Evolutionary conservation across 441 rosid genomes (phyloP).

Genomic region (Brassica hybrid): DNA sequence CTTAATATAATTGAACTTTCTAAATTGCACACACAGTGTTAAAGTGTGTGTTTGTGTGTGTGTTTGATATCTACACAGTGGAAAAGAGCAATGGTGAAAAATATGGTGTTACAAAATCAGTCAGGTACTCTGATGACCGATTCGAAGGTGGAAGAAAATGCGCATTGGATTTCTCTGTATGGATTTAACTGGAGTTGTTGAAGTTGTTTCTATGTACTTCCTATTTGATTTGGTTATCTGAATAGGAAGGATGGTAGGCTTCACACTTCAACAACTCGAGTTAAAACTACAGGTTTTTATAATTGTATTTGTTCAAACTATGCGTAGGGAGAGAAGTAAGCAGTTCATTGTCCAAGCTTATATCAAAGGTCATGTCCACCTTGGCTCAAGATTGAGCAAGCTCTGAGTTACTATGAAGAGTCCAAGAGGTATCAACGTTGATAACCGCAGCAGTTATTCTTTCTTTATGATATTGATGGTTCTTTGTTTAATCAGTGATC

Average conservation of each 20-base stretch:
- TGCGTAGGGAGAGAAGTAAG: background rate
- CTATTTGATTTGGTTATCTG: background rate
- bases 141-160: background rate
- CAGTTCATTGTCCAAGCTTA: background rate
- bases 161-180: background rate
- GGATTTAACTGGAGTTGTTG: background rate
- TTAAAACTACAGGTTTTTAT: background rate
- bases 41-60: background rate
- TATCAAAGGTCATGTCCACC: background rate
- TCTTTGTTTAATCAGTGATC: too few relatives aligned
- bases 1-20: background rate
- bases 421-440: background rate
- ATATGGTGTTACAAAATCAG: background rate
- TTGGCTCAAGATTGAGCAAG: background rate
- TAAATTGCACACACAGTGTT: background rate
- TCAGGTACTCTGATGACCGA: background rate
- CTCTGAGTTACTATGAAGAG: background rate
- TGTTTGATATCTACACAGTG: background rate
- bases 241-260: background rate
- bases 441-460: background rate
- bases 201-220: background rate
- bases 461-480: too few relatives aligned
- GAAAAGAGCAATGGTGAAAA: background rate
- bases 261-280: background rate
- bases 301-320: background rate